A percentile compares a stretch with the other conserved stretches of the same genome.
Evolutionary conservation across 2,329 filamentous ascomycete species (phyloP).

Genomic region (Colletotrichum sp.): DNA sequence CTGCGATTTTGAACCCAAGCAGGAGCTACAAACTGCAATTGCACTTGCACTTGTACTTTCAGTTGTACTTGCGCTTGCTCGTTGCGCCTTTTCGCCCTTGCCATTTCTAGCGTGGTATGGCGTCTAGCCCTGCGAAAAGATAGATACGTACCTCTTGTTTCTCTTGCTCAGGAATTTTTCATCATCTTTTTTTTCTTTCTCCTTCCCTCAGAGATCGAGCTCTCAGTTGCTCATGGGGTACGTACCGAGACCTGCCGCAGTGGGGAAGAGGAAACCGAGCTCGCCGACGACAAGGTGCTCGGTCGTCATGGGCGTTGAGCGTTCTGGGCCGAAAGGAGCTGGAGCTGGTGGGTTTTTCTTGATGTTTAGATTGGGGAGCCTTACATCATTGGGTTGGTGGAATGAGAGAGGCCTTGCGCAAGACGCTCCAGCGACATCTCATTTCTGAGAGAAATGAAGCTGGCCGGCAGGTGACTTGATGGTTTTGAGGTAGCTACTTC

Average conservation of each 20-base stretch:
- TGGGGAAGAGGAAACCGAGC: not conserved
- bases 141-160: not conserved
- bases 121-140: not conserved
- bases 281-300: conserved; percentile 2
- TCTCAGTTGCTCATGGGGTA: not conserved
- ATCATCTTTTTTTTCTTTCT: not conserved
- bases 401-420: not conserved
- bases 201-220: not conserved
- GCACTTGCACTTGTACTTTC: not conserved
- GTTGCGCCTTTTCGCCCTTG: not conserved
- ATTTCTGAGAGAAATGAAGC: not conserved
- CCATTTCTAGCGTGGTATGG: not conserved
- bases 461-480: not conserved
- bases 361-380: not conserved
- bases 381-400: not conserved
- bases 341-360: not conserved
- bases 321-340: not conserved
- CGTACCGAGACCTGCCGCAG: not conserved
- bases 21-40: not conserved
- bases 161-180: not conserved
- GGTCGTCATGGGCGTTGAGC: not conserved
- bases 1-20: not conserved
- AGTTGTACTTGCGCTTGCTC: not conserved
- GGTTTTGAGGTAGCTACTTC: not conserved
- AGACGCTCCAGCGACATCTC: not conserved